Evolutionary conservation across 78 protist genomes (phyloP).

Genomic region (Dictyostelium firmibasis): DNA sequence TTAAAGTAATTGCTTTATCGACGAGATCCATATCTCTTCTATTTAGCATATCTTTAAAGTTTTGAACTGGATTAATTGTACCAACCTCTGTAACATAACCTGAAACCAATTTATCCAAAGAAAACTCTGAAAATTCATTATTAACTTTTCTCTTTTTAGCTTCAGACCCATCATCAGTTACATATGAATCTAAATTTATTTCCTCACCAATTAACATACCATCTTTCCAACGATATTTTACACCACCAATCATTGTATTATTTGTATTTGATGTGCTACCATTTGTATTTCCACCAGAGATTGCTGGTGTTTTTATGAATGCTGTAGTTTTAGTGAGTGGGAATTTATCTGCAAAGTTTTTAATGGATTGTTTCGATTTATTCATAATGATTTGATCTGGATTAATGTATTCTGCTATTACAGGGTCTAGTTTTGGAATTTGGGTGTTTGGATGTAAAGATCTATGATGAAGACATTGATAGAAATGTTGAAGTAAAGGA

Average conservation of each 20-base stretch:
- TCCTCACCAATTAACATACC: conserved; percentile 67
- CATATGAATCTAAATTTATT: conserved; percentile 65
- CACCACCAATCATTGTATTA: neutral
- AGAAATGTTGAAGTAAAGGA: conserved; percentile 82
- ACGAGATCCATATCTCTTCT: conserved; percentile 85
- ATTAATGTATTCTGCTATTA: conserved; percentile 51
- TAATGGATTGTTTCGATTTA: conserved; percentile 44
- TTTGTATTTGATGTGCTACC: neutral
- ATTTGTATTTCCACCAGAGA: neutral
- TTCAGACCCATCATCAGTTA: conserved; percentile 20
- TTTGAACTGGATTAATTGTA: conserved; percentile 79
- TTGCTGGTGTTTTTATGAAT: neutral
- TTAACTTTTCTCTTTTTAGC: conserved; percentile 54
- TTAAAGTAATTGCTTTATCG: conserved; percentile 68
- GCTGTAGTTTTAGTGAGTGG: conserved; percentile 38
- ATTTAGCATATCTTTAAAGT: conserved; percentile 81
- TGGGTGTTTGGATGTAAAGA: conserved; percentile 58
- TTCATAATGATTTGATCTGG: conserved; percentile 62
- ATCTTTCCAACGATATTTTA: conserved; percentile 63
- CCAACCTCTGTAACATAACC: conserved; percentile 82
- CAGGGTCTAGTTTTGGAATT: conserved; percentile 80
- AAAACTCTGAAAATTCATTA: conserved; percentile 61
- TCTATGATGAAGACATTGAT: conserved; percentile 79
- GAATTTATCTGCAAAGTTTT: conserved; percentile 31
- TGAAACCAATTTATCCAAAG: conserved; percentile 40